These are phyloP conservation scores for Boletus fagicola DNA, from an alignment of 768 basidiomycete species.

Conservation along the genomic window DNA sequence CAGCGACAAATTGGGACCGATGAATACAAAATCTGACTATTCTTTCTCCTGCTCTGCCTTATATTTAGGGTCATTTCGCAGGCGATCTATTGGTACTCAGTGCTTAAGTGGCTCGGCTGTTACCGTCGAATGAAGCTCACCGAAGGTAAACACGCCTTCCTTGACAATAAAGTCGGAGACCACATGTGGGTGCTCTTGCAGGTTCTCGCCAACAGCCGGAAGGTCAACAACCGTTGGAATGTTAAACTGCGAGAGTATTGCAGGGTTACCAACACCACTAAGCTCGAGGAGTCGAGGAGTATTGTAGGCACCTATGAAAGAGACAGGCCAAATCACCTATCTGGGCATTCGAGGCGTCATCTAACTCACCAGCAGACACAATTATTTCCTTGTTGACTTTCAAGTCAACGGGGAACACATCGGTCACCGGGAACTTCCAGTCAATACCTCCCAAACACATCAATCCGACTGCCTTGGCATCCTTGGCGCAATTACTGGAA, in stretches of 20 bases:
- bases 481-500: not conserved
- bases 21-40: conserved; percentile 12
- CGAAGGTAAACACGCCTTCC: conserved; percentile 12
- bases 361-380: conserved; percentile 2
- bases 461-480: conserved; percentile 10
- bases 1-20: not conserved
- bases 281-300: conserved; percentile 22
- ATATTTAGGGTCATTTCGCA: conserved; percentile 15
- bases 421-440: conserved; percentile 2
- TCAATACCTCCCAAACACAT: conserved; percentile 12
- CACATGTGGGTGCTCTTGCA: conserved; percentile 18
- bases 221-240: conserved; percentile 11
- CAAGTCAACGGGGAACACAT: not conserved
- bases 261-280: conserved; percentile 16
- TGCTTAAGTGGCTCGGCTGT: not conserved
- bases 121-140: not conserved
- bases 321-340: not conserved
- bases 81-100: not conserved
- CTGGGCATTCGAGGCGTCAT: not conserved
- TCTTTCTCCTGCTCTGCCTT: conserved; percentile 10
- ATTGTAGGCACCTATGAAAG: conserved; percentile 11
- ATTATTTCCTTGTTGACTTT: conserved; percentile 8
- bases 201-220: conserved; percentile 20
- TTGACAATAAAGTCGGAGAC: conserved; percentile 16
- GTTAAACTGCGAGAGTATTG: conserved; percentile 13